Conservation (phyloP, 2,329 filamentous ascomycete species). For the Ilyonectria destructans region DNA sequence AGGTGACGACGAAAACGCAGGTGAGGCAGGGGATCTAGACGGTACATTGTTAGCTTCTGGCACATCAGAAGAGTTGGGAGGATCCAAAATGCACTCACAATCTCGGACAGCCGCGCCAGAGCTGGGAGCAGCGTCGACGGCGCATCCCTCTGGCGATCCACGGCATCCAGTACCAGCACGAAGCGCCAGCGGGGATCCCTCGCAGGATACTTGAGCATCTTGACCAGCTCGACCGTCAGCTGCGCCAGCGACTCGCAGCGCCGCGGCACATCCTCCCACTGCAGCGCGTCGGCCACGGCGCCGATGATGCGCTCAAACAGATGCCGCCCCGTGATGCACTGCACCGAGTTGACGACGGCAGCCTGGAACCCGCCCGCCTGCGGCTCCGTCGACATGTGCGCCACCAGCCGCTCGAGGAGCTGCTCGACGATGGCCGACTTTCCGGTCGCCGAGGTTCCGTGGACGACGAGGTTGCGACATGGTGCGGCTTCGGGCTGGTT, state of each 20-base stretch:
- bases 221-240: slow-evolving; percentile 80
- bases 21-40: slow-evolving; percentile 83
- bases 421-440: slow-evolving; percentile 82
- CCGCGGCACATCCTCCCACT: slow-evolving; percentile 65
- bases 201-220: slow-evolving; percentile 68
- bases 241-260: slow-evolving; percentile 87
- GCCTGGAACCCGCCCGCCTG: slow-evolving; percentile 63
- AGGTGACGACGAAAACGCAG: slow-evolving; percentile 83
- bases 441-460: slow-evolving; percentile 90
- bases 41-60: slow-evolving; percentile 16
- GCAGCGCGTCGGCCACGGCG: slow-evolving; percentile 70
- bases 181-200: slow-evolving; percentile 71
- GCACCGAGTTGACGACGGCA: slow-evolving; percentile 77
- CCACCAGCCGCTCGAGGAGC: slow-evolving; percentile 53
- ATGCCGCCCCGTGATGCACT: slow-evolving; percentile 86
- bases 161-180: slow-evolving; percentile 88
- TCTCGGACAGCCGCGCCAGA: slow-evolving; percentile 85
- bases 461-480: slow-evolving; percentile 82
- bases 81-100: slow-evolving; percentile 68
- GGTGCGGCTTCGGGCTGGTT: slow-evolving; percentile 77
- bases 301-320: slow-evolving; percentile 81
- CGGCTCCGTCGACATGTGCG: slow-evolving; percentile 34
- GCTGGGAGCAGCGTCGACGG: slow-evolving; percentile 85
- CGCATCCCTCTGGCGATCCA: slow-evolving; percentile 88
- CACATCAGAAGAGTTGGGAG: slow-evolving; percentile 29